Evolutionary conservation across 192 early-diverging fungal species (phyloP).

Genomic region (Backusella morwellensis): DNA sequence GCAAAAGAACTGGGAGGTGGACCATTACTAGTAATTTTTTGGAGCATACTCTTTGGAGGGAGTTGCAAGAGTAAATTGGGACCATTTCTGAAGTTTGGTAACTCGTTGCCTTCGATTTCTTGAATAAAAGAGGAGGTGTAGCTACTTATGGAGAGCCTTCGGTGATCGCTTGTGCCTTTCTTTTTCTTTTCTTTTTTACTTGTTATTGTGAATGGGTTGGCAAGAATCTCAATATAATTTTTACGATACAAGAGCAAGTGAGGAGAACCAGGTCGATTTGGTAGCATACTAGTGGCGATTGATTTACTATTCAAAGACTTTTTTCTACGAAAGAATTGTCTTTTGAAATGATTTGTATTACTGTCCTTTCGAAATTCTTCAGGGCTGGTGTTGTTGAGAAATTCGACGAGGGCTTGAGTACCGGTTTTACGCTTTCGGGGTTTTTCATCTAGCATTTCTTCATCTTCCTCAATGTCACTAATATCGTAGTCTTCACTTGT

Average conservation of each 20-base stretch:
- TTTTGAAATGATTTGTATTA: neutral
- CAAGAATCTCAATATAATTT: slow-evolving; percentile 25
- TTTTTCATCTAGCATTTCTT: slow-evolving; percentile 7
- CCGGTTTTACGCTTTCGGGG: slow-evolving; percentile 26
- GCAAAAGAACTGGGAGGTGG: neutral
- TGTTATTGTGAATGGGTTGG: slow-evolving; percentile 12
- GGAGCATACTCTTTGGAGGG: neutral
- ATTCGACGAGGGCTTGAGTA: slow-evolving; percentile 34
- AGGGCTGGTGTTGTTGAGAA: slow-evolving; percentile 33
- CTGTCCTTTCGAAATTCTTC: slow-evolving; percentile 31
- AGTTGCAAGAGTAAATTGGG: neutral
- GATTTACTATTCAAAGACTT: neutral
- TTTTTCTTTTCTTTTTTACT: neutral
- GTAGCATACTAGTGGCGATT: neutral
- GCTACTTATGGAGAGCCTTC: neutral
- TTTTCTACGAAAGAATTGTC: neutral
- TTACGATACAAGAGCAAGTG: slow-evolving; percentile 13
- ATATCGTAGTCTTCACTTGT: neutral
- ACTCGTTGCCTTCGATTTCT: neutral
- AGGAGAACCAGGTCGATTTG: neutral
- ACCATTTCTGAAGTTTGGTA: neutral
- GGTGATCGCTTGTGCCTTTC: neutral
- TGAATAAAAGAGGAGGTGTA: neutral
- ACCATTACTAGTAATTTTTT: neutral
- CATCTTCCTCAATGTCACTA: slow-evolving; percentile 5